phyloP scores from a whole-genome alignment of 768 basidiomycete species.

The Xerocomellus chrysenteron region DNA sequence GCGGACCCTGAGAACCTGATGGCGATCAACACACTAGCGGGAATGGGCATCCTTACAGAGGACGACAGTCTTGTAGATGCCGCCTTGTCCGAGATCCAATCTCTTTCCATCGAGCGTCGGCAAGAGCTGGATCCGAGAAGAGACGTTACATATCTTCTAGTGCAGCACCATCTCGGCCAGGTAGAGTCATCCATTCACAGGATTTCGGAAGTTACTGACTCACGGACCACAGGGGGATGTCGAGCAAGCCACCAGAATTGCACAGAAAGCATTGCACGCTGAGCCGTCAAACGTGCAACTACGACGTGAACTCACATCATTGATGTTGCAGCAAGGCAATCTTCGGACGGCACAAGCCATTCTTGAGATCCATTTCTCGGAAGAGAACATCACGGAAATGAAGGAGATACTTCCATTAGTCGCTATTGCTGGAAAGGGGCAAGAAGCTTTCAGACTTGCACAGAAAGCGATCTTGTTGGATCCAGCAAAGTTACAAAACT shows the following conservation, averaged over 20 bases:
- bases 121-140: constrained; percentile 64
- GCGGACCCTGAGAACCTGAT: constrained; percentile 74
- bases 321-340: constrained; percentile 52
- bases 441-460: constrained; percentile 42
- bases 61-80: constrained; percentile 85
- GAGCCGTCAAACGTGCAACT: constrained; percentile 53
- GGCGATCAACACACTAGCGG: constrained; percentile 81
- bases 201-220: neutral
- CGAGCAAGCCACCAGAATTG: constrained; percentile 47
- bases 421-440: constrained; percentile 43
- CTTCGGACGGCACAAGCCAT: constrained; percentile 45
- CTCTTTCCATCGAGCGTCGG: constrained; percentile 64
- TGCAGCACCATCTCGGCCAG: constrained; percentile 71
- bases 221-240: constrained; percentile 43
- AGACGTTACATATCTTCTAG: constrained; percentile 69
- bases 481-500: constrained; percentile 47
- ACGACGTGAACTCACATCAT: constrained; percentile 53
- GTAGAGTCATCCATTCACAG: constrained; percentile 37
- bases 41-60: constrained; percentile 82
- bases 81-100: constrained; percentile 76
- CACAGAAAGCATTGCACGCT: constrained; percentile 55
- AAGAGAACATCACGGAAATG: constrained; percentile 37
- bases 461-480: constrained; percentile 64
- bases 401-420: constrained; percentile 47
- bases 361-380: constrained; percentile 34